Evolutionary conservation across 108 stramenopile species (phyloP).

Genomic region (Cyclotella atomus): DNA sequence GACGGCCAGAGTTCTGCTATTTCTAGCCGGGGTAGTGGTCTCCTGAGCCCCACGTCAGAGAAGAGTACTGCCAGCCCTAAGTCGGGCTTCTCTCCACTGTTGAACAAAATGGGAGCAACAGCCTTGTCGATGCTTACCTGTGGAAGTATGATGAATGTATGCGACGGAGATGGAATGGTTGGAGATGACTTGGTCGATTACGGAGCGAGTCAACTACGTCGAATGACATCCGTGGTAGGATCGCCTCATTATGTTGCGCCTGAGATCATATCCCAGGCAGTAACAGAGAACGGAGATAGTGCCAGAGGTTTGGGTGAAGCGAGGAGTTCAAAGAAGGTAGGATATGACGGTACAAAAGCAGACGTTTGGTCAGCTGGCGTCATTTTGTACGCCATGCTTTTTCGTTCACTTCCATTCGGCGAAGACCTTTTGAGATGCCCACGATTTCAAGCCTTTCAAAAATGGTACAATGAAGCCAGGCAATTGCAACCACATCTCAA

Average conservation of each 20-base stretch:
- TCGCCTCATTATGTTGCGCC: conserved; percentile 94
- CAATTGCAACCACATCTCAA: conserved; percentile 31
- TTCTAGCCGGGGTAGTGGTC: conserved; percentile 8
- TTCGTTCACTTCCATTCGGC: conserved; percentile 89
- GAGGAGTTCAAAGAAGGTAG: conserved; percentile 34
- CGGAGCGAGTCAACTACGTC: conserved; percentile 42
- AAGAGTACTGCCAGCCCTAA: conserved; percentile 6
- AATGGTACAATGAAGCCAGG: conserved; percentile 86
- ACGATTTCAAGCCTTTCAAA: conserved; percentile 83
- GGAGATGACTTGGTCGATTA: conserved; percentile 29
- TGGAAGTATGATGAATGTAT: conserved; percentile 61
- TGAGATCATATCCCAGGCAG: conserved; percentile 87
- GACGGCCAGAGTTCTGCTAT: conserved; percentile 25
- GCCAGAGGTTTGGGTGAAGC: conserved; percentile 6
- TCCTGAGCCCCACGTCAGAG: conserved; percentile 31
- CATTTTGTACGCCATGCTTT: conserved; percentile 91
- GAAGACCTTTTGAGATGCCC: conserved; percentile 86
- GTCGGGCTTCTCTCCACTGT: conserved; percentile 31
- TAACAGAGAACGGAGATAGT: conserved; percentile 30
- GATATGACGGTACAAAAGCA: conserved; percentile 91
- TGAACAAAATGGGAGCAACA: conserved; percentile 46
- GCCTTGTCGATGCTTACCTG: conserved; percentile 79
- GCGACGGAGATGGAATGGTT: conserved; percentile 22
- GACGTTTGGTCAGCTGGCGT: conserved; percentile 96
- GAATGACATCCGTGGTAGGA: conserved; percentile 91